These are phyloP conservation scores for Cajanus cajan DNA, from an alignment of 306 rosid species.

Conservation along the genomic window DNA sequence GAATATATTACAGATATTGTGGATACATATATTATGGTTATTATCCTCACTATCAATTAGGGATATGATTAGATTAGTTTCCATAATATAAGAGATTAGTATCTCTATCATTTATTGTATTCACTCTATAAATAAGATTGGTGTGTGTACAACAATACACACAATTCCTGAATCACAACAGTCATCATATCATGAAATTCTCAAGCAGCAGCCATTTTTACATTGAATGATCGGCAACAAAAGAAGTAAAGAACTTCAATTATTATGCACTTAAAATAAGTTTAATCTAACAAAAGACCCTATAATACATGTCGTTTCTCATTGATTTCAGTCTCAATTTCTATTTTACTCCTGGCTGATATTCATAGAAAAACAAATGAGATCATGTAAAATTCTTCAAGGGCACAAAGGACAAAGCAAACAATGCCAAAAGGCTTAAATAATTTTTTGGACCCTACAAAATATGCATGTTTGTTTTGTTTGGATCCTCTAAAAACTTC, in stretches of 20 bases:
- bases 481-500: not conserved
- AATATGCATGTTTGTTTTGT: not conserved
- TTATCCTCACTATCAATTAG: too few species aligned
- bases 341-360: not conserved
- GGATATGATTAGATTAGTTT: too few species aligned
- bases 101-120: too few species aligned
- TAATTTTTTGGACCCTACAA: not conserved
- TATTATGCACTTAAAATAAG: not conserved
- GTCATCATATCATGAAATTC: constrained; percentile 2
- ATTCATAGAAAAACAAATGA: not conserved
- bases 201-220: not conserved
- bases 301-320: not conserved
- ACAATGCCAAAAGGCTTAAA: not conserved
- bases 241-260: not conserved
- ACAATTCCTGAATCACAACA: too few species aligned
- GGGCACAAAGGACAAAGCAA: constrained; percentile 20
- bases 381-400: constrained; percentile 1
- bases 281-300: too few species aligned
- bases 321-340: not conserved
- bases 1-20: too few species aligned
- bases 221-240: not conserved
- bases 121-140: too few species aligned
- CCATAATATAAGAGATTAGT: too few species aligned
- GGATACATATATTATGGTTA: too few species aligned
- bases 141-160: too few species aligned